Evolutionary conservation across 2,329 filamentous ascomycete genomes (phyloP).

Genomic region (Hymenoscyphus infarciens): DNA sequence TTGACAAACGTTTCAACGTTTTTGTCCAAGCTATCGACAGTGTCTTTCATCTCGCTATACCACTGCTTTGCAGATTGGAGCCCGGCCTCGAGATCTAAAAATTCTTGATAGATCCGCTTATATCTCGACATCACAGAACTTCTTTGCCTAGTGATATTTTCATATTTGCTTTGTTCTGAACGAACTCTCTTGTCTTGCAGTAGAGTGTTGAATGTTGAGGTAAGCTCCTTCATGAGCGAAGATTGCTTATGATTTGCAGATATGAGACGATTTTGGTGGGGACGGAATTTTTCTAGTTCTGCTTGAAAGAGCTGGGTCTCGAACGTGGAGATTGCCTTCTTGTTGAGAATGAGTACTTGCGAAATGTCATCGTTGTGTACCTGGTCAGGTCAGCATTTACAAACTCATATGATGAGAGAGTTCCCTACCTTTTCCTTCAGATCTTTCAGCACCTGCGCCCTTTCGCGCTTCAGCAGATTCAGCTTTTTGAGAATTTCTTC

Average conservation of each 20-base stretch:
- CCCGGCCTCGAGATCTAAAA: slow-evolving; percentile 82
- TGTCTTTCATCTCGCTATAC: slow-evolving; percentile 95
- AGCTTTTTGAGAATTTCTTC: slow-evolving; percentile 90
- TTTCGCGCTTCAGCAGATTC: slow-evolving; percentile 86
- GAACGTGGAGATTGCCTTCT: slow-evolving; percentile 90
- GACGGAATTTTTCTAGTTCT: slow-evolving; percentile 95
- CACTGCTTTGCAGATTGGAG: slow-evolving; percentile 85
- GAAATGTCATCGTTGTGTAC: slow-evolving; percentile 96
- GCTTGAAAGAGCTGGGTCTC: slow-evolving; percentile 90
- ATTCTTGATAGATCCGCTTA: slow-evolving; percentile 87
- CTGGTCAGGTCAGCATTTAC: slow-evolving; percentile 43
- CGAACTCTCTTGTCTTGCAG: slow-evolving; percentile 92
- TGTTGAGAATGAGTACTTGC: slow-evolving; percentile 94
- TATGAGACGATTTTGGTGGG: slow-evolving; percentile 84
- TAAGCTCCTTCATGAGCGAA: slow-evolving; percentile 91
- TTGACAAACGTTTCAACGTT: slow-evolving; percentile 97
- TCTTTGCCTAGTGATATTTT: slow-evolving; percentile 78
- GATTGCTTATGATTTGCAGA: slow-evolving; percentile 96
- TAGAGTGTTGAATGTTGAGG: slow-evolving; percentile 77
- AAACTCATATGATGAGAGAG: neutral
- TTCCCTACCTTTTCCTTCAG: slow-evolving; percentile 85
- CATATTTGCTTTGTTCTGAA: slow-evolving; percentile 93
- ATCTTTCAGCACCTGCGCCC: slow-evolving; percentile 89
- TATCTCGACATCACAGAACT: slow-evolving; percentile 81
- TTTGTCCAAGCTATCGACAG: slow-evolving; percentile 84